These are phyloP conservation scores for Rhizoclosmatium sp. DNA, from an alignment of 192 early-diverging fungal species.

Conservation along the genomic window DNA sequence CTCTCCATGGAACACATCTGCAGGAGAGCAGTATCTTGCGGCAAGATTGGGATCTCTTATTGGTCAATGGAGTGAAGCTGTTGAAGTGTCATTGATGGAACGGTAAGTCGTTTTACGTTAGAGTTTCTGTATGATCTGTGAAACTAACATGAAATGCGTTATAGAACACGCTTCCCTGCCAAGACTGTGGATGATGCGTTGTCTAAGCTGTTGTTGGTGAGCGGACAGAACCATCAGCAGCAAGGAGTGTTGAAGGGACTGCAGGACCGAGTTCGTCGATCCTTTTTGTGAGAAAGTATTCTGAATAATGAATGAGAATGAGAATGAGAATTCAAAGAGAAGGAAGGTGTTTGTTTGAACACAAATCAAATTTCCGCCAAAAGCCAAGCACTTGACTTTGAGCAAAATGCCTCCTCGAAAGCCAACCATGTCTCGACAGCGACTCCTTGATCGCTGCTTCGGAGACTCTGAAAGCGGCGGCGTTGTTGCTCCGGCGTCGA, in stretches of 20 bases:
- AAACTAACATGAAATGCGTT: not conserved
- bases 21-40: constrained; percentile 17
- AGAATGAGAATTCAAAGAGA: not conserved
- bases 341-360: too few relatives aligned
- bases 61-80: constrained; percentile 21
- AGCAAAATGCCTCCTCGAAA: too few relatives aligned
- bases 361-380: too few relatives aligned
- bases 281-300: constrained; percentile 22
- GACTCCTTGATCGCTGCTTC: not conserved
- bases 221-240: constrained; percentile 4
- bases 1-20: constrained; percentile 26
- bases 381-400: too few relatives aligned
- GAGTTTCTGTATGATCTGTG: not conserved
- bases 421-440: too few relatives aligned
- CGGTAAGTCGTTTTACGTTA: not conserved
- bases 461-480: not conserved
- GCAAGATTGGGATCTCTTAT: constrained; percentile 7
- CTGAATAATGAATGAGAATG: not conserved
- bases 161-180: constrained; percentile 22
- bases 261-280: constrained; percentile 29
- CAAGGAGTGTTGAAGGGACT: constrained; percentile 11
- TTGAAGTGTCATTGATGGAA: constrained; percentile 7
- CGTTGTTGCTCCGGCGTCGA: not conserved
- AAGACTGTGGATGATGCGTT: constrained; percentile 33
- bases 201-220: constrained; percentile 14